phyloP scores from a whole-genome alignment of 1,284 basidiomycete genomes.

The Hemileccinum hortonii region DNA sequence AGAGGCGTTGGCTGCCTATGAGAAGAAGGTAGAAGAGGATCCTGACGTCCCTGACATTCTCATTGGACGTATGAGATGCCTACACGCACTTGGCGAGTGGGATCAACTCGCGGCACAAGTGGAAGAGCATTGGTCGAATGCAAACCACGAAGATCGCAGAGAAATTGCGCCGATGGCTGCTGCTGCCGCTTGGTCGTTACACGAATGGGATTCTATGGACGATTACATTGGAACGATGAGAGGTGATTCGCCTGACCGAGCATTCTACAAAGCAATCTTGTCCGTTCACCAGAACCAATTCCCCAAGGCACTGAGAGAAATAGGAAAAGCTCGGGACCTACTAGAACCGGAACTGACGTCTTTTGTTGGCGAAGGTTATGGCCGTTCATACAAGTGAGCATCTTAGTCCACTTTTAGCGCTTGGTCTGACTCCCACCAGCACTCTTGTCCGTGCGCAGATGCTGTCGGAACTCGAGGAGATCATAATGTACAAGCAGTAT shows the following conservation, averaged over 20 bases:
- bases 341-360: conserved; percentile 91
- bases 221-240: conserved; percentile 96
- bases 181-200: conserved; percentile 94
- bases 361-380: conserved; percentile 94
- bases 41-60: conserved; percentile 72
- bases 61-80: conserved; percentile 91
- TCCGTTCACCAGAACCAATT: conserved; percentile 97
- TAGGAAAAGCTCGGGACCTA: conserved; percentile 92
- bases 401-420: background rate
- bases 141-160: conserved; percentile 80
- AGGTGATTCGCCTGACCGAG: conserved; percentile 88
- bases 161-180: conserved; percentile 97
- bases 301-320: conserved; percentile 85
- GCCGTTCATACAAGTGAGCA: conserved; percentile 88
- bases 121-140: conserved; percentile 86
- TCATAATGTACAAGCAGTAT: conserved; percentile 93
- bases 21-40: conserved; percentile 72
- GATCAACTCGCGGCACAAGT: conserved; percentile 87
- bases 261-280: conserved; percentile 96
- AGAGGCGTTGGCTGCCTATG: conserved; percentile 88
- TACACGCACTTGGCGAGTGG: conserved; percentile 99
- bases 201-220: conserved; percentile 99
- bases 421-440: conserved; percentile 42
- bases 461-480: conserved; percentile 98
- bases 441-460: conserved; percentile 98